Conservation (phyloP, 805 yeast genomes). For the Groenewaldozyma tartarivorans region DNA sequence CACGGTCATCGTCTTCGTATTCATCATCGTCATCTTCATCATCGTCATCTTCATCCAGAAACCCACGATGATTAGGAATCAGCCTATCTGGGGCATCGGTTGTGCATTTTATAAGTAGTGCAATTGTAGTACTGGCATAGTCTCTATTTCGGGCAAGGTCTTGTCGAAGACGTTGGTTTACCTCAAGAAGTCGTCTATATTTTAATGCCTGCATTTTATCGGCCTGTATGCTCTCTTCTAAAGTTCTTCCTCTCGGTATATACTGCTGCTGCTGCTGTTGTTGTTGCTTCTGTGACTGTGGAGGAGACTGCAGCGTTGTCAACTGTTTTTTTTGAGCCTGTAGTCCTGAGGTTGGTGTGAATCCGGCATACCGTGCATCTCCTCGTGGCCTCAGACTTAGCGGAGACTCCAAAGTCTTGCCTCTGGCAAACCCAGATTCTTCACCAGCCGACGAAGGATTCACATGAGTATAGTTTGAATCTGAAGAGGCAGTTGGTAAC, state of each 20-base stretch:
- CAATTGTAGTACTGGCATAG: constrained; percentile 12
- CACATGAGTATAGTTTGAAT: too few species aligned
- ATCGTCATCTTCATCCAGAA: constrained; percentile 8
- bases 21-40: constrained; percentile 4
- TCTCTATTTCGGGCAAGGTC: constrained; percentile 12
- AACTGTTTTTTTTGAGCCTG: too few species aligned
- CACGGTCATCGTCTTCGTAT: background rate
- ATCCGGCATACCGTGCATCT: too few species aligned
- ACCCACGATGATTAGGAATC: constrained; percentile 11
- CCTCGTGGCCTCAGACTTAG: too few species aligned
- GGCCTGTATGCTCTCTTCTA: constrained; percentile 9
- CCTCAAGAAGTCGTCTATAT: constrained; percentile 10
- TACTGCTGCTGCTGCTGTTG: too few species aligned
- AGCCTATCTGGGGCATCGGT: constrained; percentile 7
- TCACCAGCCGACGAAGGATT: too few species aligned
- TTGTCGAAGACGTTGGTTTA: constrained; percentile 11
- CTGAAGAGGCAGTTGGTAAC: too few species aligned
- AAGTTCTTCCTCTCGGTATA: background rate
- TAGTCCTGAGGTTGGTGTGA: too few species aligned
- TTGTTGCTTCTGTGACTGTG: too few species aligned
- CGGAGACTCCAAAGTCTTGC: too few species aligned
- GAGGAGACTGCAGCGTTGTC: too few species aligned
- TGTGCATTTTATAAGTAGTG: constrained; percentile 9
- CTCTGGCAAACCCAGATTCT: too few species aligned
- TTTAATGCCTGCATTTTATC: constrained; percentile 10